A percentile compares a stretch with the other conserved stretches of the same genome.
Evolutionary conservation across 768 basidiomycete species (phyloP).

Genomic region (Termitomyces sp.): DNA sequence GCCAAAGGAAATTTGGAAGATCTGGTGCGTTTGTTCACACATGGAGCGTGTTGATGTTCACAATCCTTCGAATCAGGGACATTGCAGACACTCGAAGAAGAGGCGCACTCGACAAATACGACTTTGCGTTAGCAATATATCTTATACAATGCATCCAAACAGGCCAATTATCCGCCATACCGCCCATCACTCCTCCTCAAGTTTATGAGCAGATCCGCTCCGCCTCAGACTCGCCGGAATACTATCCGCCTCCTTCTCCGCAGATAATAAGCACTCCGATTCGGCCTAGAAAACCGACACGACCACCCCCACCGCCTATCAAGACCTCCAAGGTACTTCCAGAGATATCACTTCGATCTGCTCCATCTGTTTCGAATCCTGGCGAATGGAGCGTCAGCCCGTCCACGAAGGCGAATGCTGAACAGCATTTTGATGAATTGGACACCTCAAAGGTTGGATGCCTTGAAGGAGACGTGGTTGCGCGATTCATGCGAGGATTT

Average conservation of each 20-base stretch:
- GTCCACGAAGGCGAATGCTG: slow-evolving; percentile 22
- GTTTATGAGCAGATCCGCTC: slow-evolving; percentile 23
- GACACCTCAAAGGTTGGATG: slow-evolving; percentile 23
- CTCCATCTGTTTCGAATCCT: background rate
- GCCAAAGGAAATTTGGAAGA: slow-evolving; percentile 51
- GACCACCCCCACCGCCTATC: background rate
- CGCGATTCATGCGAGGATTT: slow-evolving; percentile 26
- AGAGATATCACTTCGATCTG: background rate
- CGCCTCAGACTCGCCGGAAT: slow-evolving; percentile 2
- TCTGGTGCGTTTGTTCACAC: slow-evolving; percentile 39
- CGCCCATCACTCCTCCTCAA: slow-evolving; percentile 23
- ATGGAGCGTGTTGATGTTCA: background rate
- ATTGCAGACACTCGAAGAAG: slow-evolving; percentile 55
- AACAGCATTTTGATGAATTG: slow-evolving; percentile 25
- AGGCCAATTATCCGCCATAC: slow-evolving; percentile 26
- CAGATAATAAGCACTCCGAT: background rate
- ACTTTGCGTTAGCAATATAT: slow-evolving; percentile 70
- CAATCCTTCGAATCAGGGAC: slow-evolving; percentile 32
- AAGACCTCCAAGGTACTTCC: background rate
- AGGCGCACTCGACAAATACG: slow-evolving; percentile 55
- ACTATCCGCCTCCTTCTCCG: slow-evolving; percentile 3
- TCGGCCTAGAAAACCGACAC: background rate
- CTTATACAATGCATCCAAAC: slow-evolving; percentile 41
- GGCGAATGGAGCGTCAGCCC: slow-evolving; percentile 22
- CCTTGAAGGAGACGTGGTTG: slow-evolving; percentile 26